A percentile compares a stretch with the other conserved stretches of the same genome.
These are phyloP conservation scores for Kodamaea hsintzibuensis DNA, from an alignment of 805 yeast genomes.

Conservation along the genomic window DNA sequence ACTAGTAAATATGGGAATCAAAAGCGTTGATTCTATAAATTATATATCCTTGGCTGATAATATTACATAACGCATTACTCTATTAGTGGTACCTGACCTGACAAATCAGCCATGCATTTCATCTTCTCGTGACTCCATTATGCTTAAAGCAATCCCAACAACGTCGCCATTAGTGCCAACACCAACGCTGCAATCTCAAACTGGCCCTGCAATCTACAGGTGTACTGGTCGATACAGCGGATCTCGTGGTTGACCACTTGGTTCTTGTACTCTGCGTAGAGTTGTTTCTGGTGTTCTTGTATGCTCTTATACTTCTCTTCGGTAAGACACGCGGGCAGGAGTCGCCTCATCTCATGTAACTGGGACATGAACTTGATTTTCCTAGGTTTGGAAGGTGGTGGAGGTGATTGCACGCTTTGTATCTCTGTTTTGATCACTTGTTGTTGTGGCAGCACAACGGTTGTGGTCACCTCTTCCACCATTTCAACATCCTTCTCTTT, in stretches of 20 bases:
- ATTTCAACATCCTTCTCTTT: not conserved
- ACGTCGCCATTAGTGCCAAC: not conserved
- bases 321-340: not conserved
- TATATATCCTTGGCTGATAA: not conserved
- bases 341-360: conserved; percentile 6
- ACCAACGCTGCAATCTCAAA: conserved; percentile 7
- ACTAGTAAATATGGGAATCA: not conserved
- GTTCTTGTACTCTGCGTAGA: conserved; percentile 1
- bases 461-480: not conserved
- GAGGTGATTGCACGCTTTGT: too few species aligned
- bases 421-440: not conserved
- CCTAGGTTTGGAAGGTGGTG: not conserved
- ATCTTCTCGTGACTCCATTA: not conserved
- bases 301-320: not conserved
- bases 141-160: not conserved
- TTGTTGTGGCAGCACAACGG: too few species aligned
- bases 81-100: not conserved
- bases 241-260: not conserved
- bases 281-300: not conserved
- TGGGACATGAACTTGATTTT: conserved; percentile 12
- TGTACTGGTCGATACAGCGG: not conserved
- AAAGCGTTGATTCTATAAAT: not conserved
- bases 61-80: not conserved
- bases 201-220: not conserved
- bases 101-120: not conserved